Evolutionary conservation across 305 asterid genomes (phyloP).

Genomic region (Coffea humblotiana): DNA sequence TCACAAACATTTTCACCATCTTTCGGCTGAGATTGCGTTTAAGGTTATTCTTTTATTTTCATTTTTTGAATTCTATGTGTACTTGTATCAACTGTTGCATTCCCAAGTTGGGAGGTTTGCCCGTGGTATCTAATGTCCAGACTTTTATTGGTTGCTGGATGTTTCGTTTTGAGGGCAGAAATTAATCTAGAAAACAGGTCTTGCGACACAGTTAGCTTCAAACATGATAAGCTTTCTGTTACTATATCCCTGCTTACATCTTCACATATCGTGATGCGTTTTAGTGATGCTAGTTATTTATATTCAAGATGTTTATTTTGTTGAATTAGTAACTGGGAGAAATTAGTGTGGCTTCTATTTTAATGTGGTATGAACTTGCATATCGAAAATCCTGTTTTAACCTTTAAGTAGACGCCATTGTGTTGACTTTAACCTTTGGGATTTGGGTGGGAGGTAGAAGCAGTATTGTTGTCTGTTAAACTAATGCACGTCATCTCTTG

Average conservation of each 20-base stretch:
- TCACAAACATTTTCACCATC: conserved; percentile 31
- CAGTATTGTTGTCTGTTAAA: no score
- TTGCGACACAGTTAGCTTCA: conserved; percentile 74
- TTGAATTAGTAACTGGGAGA: no score
- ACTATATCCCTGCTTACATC: conserved; percentile 68
- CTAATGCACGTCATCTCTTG: neutral
- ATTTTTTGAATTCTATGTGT: neutral
- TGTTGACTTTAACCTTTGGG: neutral
- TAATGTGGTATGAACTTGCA: neutral
- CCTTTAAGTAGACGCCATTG: neutral
- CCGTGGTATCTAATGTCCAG: conserved; percentile 56
- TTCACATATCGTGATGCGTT: neutral
- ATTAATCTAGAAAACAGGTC: conserved; percentile 38
- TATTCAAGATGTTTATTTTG: no score
- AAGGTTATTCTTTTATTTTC: no score
- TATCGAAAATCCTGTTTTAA: no score
- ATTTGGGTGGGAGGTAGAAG: neutral
- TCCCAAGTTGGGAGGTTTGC: conserved; percentile 12
- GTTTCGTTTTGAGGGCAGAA: conserved; percentile 43
- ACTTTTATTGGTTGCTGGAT: conserved; percentile 25
- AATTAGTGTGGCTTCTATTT: no score
- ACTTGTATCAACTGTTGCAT: neutral
- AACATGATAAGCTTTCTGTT: conserved; percentile 50
- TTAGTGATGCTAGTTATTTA: no score
- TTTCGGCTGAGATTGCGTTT: conserved; percentile 39